These are phyloP conservation scores for Backusella luteola DNA, from an alignment of 192 early-diverging fungal species.

Conservation along the genomic window DNA sequence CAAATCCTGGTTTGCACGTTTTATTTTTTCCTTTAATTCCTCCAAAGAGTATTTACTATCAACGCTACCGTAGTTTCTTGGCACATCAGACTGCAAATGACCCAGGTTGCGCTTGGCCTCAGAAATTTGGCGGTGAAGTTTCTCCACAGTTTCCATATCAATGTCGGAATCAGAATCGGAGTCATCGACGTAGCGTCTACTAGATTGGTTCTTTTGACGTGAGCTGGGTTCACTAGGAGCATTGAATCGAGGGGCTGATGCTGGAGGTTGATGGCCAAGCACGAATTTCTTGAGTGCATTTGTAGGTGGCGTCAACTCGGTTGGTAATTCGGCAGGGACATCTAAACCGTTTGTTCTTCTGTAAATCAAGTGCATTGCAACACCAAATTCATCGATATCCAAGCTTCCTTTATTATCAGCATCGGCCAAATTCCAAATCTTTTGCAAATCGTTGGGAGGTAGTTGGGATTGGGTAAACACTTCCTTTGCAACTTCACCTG, in stretches of 20 bases:
- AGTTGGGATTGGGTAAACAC: slow-evolving; percentile 60
- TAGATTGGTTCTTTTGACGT: slow-evolving; percentile 9
- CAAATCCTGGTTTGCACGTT: slow-evolving; percentile 35
- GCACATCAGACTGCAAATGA: not conserved
- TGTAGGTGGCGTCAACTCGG: slow-evolving; percentile 84
- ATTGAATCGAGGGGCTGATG: slow-evolving; percentile 6
- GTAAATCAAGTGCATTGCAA: slow-evolving; percentile 97
- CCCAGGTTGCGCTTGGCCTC: slow-evolving; percentile 10
- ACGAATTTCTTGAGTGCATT: slow-evolving; percentile 42
- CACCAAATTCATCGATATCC: slow-evolving; percentile 91
- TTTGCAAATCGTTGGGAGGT: slow-evolving; percentile 49
- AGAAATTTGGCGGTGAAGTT: slow-evolving; percentile 14
- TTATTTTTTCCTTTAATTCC: slow-evolving; percentile 48
- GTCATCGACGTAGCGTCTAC: not conserved
- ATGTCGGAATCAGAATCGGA: not conserved
- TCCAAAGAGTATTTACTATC: slow-evolving; percentile 27
- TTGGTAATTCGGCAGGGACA: slow-evolving; percentile 75
- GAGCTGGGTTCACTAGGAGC: slow-evolving; percentile 18
- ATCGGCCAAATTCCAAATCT: slow-evolving; percentile 70
- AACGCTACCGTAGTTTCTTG: not conserved
- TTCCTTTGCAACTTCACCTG: slow-evolving; percentile 58
- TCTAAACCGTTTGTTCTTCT: slow-evolving; percentile 80
- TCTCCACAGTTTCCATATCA: not conserved
- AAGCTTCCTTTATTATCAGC: slow-evolving; percentile 83
- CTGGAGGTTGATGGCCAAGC: slow-evolving; percentile 14